A percentile compares a stretch with the other conserved stretches of the same genome.
These are phyloP conservation scores for Gracilaria domingensis DNA, from an alignment of 23 red algal genomes.

Conservation along the genomic window DNA sequence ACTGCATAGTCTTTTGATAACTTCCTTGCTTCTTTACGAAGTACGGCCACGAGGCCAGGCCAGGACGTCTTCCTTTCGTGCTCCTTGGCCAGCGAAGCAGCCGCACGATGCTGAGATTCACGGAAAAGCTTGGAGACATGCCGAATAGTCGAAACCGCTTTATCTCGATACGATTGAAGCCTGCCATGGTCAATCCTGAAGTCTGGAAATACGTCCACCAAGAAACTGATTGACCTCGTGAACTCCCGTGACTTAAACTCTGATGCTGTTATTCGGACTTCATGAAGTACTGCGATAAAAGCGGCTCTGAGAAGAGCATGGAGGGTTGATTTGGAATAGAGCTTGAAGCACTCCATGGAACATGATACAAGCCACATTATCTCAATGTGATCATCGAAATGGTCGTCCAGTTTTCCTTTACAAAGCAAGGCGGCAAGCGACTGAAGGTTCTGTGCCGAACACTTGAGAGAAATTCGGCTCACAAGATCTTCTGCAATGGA, in stretches of 20 bases:
- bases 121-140: background rate
- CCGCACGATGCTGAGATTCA: background rate
- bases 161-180: slow-evolving; percentile 6
- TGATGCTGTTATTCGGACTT: background rate
- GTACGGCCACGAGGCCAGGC: background rate
- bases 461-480: background rate
- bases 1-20: background rate
- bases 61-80: background rate
- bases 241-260: background rate
- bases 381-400: background rate
- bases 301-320: background rate
- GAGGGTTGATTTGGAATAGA: background rate
- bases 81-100: background rate
- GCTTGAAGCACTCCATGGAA: background rate
- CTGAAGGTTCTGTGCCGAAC: background rate
- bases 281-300: slow-evolving; percentile 1
- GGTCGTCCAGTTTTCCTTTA: background rate
- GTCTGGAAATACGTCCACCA: slow-evolving; percentile 9
- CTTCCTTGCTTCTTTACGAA: background rate
- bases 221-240: background rate
- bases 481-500: background rate
- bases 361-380: slow-evolving; percentile 22
- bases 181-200: background rate
- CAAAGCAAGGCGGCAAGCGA: background rate
- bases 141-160: background rate